Evolutionary conservation across 1,284 basidiomycete genomes (phyloP).

Genomic region (Apiotrichum domesticum): DNA sequence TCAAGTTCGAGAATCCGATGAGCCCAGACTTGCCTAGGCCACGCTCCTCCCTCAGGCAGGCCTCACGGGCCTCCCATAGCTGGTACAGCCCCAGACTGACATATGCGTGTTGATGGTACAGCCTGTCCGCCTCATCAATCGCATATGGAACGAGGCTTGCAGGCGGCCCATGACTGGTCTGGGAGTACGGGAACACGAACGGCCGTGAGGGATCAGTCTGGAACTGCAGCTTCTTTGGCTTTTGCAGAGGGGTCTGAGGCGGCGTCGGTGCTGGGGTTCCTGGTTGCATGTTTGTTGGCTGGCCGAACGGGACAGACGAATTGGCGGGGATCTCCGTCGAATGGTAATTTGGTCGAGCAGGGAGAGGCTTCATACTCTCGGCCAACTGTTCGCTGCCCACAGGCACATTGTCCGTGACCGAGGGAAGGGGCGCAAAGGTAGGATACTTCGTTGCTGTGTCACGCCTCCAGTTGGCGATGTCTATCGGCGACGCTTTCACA

Average conservation of each 20-base stretch:
- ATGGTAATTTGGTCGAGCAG: conserved; percentile 86
- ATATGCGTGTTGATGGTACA: conserved; percentile 88
- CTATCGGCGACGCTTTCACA: conserved; percentile 79
- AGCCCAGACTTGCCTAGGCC: conserved; percentile 57
- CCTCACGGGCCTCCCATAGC: conserved; percentile 90
- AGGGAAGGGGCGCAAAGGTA: conserved; percentile 65
- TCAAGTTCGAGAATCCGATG: conserved; percentile 55
- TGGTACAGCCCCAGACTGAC: conserved; percentile 83
- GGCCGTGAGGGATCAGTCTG: conserved; percentile 94
- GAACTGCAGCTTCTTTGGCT: conserved; percentile 97
- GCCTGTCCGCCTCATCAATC: conserved; percentile 87
- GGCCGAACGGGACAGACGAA: conserved; percentile 15
- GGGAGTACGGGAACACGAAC: conserved; percentile 91
- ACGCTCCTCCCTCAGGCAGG: conserved; percentile 88
- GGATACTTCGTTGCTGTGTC: conserved; percentile 92
- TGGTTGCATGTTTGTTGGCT: conserved; percentile 47
- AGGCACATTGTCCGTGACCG: conserved; percentile 41
- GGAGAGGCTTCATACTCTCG: conserved; percentile 83
- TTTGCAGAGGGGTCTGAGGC: conserved; percentile 64
- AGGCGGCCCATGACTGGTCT: conserved; percentile 46
- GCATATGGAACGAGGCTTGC: conserved; percentile 72
- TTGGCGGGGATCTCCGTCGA: conserved; percentile 34
- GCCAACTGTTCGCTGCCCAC: conserved; percentile 60
- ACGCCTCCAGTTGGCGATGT: conserved; percentile 76
- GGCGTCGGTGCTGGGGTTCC: conserved; percentile 85